A percentile compares a stretch with the other conserved stretches of the same genome.
These are phyloP conservation scores for Metarhizium anisopliae DNA, from an alignment of 2,329 filamentous ascomycete species.

Conservation along the genomic window DNA sequence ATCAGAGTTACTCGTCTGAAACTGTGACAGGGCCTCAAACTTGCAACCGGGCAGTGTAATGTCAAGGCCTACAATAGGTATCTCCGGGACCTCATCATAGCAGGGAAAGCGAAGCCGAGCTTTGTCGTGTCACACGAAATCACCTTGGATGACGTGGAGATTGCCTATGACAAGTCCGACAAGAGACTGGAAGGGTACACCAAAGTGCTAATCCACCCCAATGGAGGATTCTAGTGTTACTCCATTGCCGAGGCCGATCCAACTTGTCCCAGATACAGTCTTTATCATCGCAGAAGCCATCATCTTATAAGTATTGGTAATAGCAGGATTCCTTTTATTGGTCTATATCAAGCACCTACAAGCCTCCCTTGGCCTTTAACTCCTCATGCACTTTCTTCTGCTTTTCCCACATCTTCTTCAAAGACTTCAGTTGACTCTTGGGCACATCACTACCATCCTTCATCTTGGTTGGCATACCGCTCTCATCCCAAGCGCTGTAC, in stretches of 20 bases:
- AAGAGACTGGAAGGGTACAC: conserved; percentile 57
- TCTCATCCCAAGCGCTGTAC: conserved; percentile 72
- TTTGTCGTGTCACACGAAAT: conserved; percentile 61
- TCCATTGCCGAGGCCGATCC: too few relatives aligned
- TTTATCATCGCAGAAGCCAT: too few relatives aligned
- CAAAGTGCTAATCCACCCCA: conserved; percentile 59
- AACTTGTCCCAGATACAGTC: too few relatives aligned
- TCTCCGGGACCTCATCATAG: conserved; percentile 55
- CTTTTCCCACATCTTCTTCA: conserved; percentile 81
- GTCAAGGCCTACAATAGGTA: conserved; percentile 61
- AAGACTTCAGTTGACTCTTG: conserved; percentile 71
- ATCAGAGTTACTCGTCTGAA: too few relatives aligned
- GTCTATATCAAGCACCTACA: not conserved
- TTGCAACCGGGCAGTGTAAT: conserved; percentile 58
- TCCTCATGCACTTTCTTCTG: conserved; percentile 81
- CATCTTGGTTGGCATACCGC: conserved; percentile 71
- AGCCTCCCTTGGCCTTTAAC: conserved; percentile 10
- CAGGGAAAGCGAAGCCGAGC: conserved; percentile 54
- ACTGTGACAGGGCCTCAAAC: conserved; percentile 38
- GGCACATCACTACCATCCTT: conserved; percentile 70
- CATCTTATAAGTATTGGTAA: too few relatives aligned
- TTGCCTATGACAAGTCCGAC: conserved; percentile 58
- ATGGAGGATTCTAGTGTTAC: conserved; percentile 27
- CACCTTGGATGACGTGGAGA: conserved; percentile 49
- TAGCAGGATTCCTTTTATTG: too few relatives aligned